Evolutionary conservation across 352 stramenopile genomes (phyloP), one percentile per base, ranked within the genome.

Genomic region (Phytophthora pinifolia): DNA sequence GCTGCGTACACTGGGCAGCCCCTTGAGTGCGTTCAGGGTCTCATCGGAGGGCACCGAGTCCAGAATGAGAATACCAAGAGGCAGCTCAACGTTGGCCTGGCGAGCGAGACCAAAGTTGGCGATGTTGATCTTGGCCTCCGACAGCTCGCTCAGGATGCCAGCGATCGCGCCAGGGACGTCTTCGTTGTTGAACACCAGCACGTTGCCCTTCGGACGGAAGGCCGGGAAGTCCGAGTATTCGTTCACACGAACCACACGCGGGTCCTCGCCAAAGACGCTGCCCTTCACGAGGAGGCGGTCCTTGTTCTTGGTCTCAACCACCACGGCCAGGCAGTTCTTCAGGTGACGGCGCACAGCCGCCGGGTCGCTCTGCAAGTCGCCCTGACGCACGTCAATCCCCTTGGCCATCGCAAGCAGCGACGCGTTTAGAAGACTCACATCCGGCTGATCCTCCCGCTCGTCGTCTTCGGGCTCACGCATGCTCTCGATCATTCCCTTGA

Each of bases 101-200:
- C 83, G 79, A 29, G 79, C 80, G n/a, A 94, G 70, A 13, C 83
- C 83, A 38, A 94, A 86, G 70, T 88, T 88, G 42, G 83, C 83
- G 46, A 94, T 90, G 63, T 94, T 94, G 74, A 94, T 88, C 49
- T 89, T 69, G 32, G 80, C 72, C 32, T 77, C 55, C 32, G 74
- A 66, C 30, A 94, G 67, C 45, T 89, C 76, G 36, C 80, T 75
- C 14, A 94, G 64, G 18, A 94, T 85, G 10, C 74, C 75, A 4
- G 78, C 79, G 60, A 94, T 92, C 15, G 82, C 83, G 47, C 83
- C 83, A 6, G 83, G 83, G 22, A 76, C 75, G 63, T 94, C 83
- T 44, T 92, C 63, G 65, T 94, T 94, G 67, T 88, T 87, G 62
- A 94, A 92, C 17, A 92, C 69, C 31, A 94, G 66, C 36, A 94